Evolutionary conservation across 345 rosid species (phyloP).

Genomic region (Brassica juncea): DNA sequence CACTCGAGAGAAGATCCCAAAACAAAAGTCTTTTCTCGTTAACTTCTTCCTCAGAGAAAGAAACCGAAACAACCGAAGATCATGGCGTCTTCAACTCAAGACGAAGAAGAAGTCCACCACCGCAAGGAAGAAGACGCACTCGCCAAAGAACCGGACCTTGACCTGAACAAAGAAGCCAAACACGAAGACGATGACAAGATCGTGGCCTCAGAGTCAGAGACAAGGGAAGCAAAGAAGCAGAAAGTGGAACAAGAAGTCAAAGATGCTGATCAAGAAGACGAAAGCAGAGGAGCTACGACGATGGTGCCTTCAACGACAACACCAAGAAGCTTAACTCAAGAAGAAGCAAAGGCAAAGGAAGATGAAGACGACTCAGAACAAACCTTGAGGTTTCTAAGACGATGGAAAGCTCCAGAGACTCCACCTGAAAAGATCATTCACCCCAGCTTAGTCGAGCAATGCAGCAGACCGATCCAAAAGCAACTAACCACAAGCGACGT

Average conservation of each 20-base stretch:
- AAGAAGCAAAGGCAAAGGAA: background rate
- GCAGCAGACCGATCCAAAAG: slow-evolving; percentile 15
- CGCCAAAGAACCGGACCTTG: background rate
- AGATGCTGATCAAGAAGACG: background rate
- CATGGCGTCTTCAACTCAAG: background rate
- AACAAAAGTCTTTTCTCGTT: background rate
- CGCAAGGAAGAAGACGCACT: background rate
- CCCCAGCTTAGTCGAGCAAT: background rate
- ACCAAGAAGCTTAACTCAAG: background rate
- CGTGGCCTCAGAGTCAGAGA: background rate
- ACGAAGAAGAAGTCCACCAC: background rate
- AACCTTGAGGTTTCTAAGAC: background rate
- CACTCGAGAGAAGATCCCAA: background rate
- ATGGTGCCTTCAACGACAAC: background rate
- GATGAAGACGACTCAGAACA: slow-evolving; percentile 12
- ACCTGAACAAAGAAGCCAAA: background rate
- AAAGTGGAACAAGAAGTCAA: background rate
- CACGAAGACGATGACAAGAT: background rate
- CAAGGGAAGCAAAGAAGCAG: background rate
- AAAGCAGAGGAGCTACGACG: background rate
- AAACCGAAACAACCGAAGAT: background rate
- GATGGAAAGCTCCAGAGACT: background rate
- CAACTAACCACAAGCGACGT: slow-evolving; percentile 14
- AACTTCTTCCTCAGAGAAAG: background rate
- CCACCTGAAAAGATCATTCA: background rate